Conservation (phyloP, 495 filamentous ascomycete species). For the Xylaria sp. region DNA sequence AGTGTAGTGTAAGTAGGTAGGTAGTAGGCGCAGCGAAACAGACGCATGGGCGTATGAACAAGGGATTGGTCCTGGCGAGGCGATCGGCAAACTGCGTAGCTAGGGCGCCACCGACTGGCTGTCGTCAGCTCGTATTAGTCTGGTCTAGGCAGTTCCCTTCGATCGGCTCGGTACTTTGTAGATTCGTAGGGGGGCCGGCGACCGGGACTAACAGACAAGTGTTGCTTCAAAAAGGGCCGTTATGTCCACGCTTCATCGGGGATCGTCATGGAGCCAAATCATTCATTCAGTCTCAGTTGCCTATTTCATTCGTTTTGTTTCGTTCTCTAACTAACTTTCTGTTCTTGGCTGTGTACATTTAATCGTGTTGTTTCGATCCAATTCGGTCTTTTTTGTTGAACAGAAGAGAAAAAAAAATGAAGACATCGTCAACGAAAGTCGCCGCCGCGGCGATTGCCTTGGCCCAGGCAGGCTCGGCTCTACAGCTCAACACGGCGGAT, state of each 20-base stretch:
- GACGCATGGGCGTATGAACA: no score
- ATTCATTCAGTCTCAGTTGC: conserved; percentile 8
- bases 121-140: conserved; percentile 28
- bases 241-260: conserved; percentile 1
- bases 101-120: conserved; percentile 26
- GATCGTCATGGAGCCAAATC: background rate
- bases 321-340: background rate
- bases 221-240: conserved; percentile 19
- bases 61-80: conserved; percentile 32
- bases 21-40: background rate
- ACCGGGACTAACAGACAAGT: background rate
- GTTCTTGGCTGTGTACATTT: conserved; percentile 6
- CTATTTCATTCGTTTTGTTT: background rate
- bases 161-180: conserved; percentile 9
- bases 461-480: conserved; percentile 25
- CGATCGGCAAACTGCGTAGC: conserved; percentile 25
- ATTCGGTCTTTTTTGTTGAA: background rate
- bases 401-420: conserved; percentile 31
- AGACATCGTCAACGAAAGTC: conserved; percentile 30
- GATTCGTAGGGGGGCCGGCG: background rate
- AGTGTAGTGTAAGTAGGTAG: background rate
- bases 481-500: conserved; percentile 32
- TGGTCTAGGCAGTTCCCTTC: conserved; percentile 28
- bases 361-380: conserved; percentile 14
- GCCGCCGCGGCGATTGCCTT: conserved; percentile 23